phyloP scores from a whole-genome alignment of 768 basidiomycete genomes.

The Leccinum rimulosum region DNA sequence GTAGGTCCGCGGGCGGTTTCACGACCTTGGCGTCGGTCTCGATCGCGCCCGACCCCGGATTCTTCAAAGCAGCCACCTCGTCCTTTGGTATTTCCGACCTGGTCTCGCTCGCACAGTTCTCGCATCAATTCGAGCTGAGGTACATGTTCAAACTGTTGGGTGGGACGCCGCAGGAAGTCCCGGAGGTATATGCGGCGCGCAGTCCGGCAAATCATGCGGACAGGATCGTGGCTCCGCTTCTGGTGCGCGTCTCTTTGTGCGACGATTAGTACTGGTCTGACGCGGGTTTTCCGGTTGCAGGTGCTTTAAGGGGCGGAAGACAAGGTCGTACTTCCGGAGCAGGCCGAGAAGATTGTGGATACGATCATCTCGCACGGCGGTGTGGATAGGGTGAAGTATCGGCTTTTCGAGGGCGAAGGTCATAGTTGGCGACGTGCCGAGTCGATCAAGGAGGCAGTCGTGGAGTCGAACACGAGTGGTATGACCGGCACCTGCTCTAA shows the following conservation, averaged over 20 bases:
- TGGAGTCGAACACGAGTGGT: slow-evolving; percentile 32
- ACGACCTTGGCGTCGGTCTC: too few relatives aligned
- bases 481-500: too few relatives aligned
- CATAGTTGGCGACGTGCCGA: slow-evolving; percentile 39
- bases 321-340: slow-evolving; percentile 63
- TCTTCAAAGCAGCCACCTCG: too few relatives aligned
- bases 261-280: not conserved
- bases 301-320: slow-evolving; percentile 68
- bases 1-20: too few relatives aligned
- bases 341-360: too few relatives aligned
- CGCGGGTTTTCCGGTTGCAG: slow-evolving; percentile 33
- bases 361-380: too few relatives aligned
- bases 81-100: slow-evolving; percentile 70
- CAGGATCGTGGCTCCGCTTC: slow-evolving; percentile 56
- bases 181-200: slow-evolving; percentile 56
- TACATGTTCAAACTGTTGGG: slow-evolving; percentile 66
- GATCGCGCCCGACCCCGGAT: too few relatives aligned
- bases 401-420: slow-evolving; percentile 44
- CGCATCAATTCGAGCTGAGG: slow-evolving; percentile 69
- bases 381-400: slow-evolving; percentile 23
- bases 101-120: slow-evolving; percentile 50
- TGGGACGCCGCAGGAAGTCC: slow-evolving; percentile 49
- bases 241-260: slow-evolving; percentile 44
- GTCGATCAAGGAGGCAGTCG: slow-evolving; percentile 36
- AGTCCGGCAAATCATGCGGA: slow-evolving; percentile 63